These are phyloP conservation scores for Lasiosphaeria miniovina DNA, from an alignment of 495 filamentous ascomycete species.

Conservation along the genomic window DNA sequence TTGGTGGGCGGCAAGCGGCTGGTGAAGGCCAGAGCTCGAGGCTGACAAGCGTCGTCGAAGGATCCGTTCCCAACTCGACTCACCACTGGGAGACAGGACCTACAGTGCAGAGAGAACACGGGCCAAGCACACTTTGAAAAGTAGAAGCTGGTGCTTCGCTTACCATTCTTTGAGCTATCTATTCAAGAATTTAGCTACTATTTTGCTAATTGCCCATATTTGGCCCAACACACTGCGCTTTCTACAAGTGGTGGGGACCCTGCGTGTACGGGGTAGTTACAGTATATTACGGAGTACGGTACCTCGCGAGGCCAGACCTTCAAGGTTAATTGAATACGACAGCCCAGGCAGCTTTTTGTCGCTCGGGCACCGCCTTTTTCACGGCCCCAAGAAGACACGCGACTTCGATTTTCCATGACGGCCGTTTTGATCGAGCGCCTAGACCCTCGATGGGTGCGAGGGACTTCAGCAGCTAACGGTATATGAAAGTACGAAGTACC, in stretches of 20 bases:
- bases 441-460: conserved; percentile 32
- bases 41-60: conserved; percentile 1
- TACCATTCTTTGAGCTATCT: too few species aligned
- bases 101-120: too few species aligned
- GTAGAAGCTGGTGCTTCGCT: too few species aligned
- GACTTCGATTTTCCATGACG: conserved; percentile 25
- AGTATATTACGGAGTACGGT: too few species aligned
- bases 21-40: conserved; percentile 5
- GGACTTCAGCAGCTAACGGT: conserved; percentile 16
- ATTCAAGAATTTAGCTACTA: too few species aligned
- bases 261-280: too few species aligned
- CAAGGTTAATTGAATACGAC: conserved; percentile 1
- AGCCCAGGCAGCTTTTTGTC: neutral
- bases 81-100: neutral
- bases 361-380: neutral
- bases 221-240: too few species aligned
- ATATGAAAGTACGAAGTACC: conserved; percentile 21
- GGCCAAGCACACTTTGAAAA: too few species aligned
- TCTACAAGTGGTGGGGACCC: too few species aligned
- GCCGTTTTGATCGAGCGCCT: conserved; percentile 10
- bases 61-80: neutral
- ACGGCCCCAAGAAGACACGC: neutral
- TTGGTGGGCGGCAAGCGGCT: neutral
- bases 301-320: neutral
- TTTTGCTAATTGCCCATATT: too few species aligned